Percentiles rank a stretch among this genome's conserved stretches.
These are phyloP conservation scores for Chamaenerion angustifolium DNA, from an alignment of 345 rosid genomes.

Conservation along the genomic window DNA sequence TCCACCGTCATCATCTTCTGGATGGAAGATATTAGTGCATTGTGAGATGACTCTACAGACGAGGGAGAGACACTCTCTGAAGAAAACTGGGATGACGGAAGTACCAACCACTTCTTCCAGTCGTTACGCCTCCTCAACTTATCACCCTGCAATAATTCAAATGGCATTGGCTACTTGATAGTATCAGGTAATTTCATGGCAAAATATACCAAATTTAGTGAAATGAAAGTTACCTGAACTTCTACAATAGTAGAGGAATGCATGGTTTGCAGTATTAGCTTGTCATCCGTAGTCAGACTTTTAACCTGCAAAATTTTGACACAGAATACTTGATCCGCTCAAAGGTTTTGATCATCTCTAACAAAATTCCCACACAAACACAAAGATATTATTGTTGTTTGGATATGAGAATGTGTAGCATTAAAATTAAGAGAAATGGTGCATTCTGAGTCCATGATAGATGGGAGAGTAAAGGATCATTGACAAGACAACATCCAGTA, in stretches of 20 bases:
- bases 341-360: not conserved
- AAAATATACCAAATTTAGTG: not conserved
- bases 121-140: slow-evolving; percentile 41
- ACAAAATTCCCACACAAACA: too few relatives aligned
- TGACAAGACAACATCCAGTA: too few relatives aligned
- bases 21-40: slow-evolving; percentile 18
- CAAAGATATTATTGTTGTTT: too few relatives aligned
- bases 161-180: not conserved
- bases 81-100: slow-evolving; percentile 7
- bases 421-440: too few relatives aligned
- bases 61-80: slow-evolving; percentile 15
- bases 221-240: slow-evolving; percentile 34
- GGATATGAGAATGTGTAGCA: not conserved
- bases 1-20: slow-evolving; percentile 23
- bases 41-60: slow-evolving; percentile 4
- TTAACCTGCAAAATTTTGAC: slow-evolving; percentile 36
- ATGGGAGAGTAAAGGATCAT: too few relatives aligned
- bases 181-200: not conserved
- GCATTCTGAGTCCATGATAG: too few relatives aligned
- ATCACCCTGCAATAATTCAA: slow-evolving; percentile 26
- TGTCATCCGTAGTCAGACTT: slow-evolving; percentile 34
- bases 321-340: not conserved
- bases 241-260: slow-evolving; percentile 48
- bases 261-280: slow-evolving; percentile 50
- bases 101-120: slow-evolving; percentile 37